Base-by-base conservation (phyloP, 129 eudicot species). In the Chrysanthemum lavandulifolium region DNA sequence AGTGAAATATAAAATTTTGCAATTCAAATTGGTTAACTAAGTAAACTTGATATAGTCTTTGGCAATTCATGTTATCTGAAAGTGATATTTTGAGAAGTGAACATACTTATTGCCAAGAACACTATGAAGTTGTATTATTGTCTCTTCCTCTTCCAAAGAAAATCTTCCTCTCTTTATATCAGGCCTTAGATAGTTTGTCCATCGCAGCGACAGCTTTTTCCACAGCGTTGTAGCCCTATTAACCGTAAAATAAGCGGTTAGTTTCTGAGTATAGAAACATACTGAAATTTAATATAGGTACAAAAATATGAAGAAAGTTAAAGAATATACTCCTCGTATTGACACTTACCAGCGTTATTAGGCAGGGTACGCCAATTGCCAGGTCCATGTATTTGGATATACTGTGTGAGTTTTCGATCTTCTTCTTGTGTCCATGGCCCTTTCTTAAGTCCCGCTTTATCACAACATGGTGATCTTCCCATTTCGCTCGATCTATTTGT, bases 371-470 rank as follows among this genome's bases (percentile, higher is more conserved):
- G 82, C 91, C 91, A 86, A 69, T 83, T 83, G 7, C 91, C 84
- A 16, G 91, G 86, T 45, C 91, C 91, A 65, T 86, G 73, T 3
- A 40, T 64, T 53, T 69, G 74, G 56, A 86, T 78, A 65, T 81
- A 68, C 7, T 79, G 91, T 49, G 76, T 76, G 84, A 86, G 91
- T 72, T 86, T 86, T 27, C 25, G 48, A 78, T 86, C 91, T 73
- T 86, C 91, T 50, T 86, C 91, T 56, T 75, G 84, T 12, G 91
- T 83, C 91, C 91, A 86, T 36, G 91, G 91, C 71, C 91, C 91
- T 78, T 86, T 86, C 73, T 83, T 86, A 43, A 86, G 78, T 33
- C 91, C 91, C 75, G 71, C 65, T 66, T 86, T 86, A 11, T 86
- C 91, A 72, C 88, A 75, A 69, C 81, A 78, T 1, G 91, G 91